Evolutionary conservation across 1,139 yeast species (phyloP).

Genomic region (Sugiyamaella castrensis): DNA sequence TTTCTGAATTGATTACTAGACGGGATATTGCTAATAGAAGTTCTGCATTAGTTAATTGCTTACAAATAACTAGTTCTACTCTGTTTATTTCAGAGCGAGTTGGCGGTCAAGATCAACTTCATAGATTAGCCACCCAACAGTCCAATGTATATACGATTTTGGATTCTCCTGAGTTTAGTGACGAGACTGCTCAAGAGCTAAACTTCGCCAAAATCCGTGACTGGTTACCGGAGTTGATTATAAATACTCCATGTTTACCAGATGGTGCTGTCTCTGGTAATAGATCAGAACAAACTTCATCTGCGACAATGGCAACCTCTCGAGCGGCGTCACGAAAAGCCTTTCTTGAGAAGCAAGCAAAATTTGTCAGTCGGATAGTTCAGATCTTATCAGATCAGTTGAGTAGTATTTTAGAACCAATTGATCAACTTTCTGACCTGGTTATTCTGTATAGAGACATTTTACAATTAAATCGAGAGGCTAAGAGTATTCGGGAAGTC

Average conservation of each 20-base stretch:
- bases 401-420: constrained; percentile 15
- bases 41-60: constrained; percentile 12
- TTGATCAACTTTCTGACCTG: constrained; percentile 19
- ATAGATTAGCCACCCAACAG: constrained; percentile 24
- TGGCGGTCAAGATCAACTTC: constrained; percentile 25
- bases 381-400: constrained; percentile 16
- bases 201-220: constrained; percentile 67
- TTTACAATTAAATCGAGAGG: constrained; percentile 23
- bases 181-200: constrained; percentile 18
- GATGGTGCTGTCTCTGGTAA: not conserved
- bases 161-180: constrained; percentile 26
- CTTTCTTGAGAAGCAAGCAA: constrained; percentile 10
- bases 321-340: constrained; percentile 1
- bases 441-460: constrained; percentile 24
- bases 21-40: not conserved
- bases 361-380: constrained; percentile 19
- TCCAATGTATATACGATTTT: constrained; percentile 25
- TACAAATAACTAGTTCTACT: constrained; percentile 24
- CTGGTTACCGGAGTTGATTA: constrained; percentile 83
- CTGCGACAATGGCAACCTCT: constrained; percentile 16
- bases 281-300: constrained; percentile 8
- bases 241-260: constrained; percentile 51
- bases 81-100: constrained; percentile 23
- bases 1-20: not conserved
- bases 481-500: constrained; percentile 14